phyloP scores from a whole-genome alignment of 352 stramenopile species.

The Elongisporangium senticosum region DNA sequence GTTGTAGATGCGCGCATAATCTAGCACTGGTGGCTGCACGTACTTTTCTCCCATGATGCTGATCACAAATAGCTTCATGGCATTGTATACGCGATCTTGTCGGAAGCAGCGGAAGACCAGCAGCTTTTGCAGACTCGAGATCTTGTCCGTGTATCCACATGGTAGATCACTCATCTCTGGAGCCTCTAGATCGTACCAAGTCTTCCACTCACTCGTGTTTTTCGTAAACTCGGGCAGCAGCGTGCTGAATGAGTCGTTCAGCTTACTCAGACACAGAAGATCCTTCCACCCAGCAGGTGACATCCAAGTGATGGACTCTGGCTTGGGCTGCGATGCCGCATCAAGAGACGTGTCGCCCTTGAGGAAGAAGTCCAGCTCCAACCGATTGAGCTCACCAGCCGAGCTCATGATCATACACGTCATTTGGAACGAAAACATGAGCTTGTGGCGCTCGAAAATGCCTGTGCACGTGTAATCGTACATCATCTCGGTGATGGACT shows the following conservation, averaged over 20 bases:
- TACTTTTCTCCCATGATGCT: conserved; percentile 91
- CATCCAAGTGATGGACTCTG: conserved; percentile 82
- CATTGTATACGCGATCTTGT: conserved; percentile 94
- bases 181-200: conserved; percentile 92
- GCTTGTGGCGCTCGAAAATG: conserved; percentile 97
- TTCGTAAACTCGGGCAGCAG: conserved; percentile 46
- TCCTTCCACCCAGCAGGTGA: conserved; percentile 90
- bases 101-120: conserved; percentile 92
- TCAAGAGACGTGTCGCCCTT: conserved; percentile 95
- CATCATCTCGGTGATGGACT: conserved; percentile 90
- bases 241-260: conserved; percentile 59
- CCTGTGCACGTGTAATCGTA: conserved; percentile 97
- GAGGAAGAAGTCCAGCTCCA: conserved; percentile 93
- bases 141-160: conserved; percentile 65
- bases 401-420: conserved; percentile 93
- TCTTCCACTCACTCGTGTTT: conserved; percentile 76
- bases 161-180: conserved; percentile 83
- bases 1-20: conserved; percentile 91
- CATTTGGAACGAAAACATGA: conserved; percentile 97
- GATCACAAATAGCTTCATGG: conserved; percentile 94
- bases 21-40: conserved; percentile 92
- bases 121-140: conserved; percentile 88
- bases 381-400: conserved; percentile 73
- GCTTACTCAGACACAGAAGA: conserved; percentile 73
- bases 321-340: conserved; percentile 55